Evolutionary conservation across 257 asterid genomes (phyloP), one percentile per base, ranked within the genome.

Genomic region (Ophiorrhiza pumila): DNA sequence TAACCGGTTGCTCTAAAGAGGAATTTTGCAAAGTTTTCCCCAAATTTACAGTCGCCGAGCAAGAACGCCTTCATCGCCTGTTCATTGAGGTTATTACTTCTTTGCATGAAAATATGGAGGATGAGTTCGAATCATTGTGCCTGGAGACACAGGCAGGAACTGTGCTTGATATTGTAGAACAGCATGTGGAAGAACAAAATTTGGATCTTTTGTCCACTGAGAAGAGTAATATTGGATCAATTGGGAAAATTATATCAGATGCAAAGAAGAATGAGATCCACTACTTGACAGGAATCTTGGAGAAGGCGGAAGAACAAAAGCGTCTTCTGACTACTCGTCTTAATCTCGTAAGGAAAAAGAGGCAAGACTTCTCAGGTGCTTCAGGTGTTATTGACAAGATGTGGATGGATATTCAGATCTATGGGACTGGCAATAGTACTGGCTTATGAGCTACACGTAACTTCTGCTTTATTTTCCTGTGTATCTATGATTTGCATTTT

Each of bases 151-250:
- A 88, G 97, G 91, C 83, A 62, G 96, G 87, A 75, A 39, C 60
- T 8, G 39, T 80, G 66, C 94, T 91, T 61, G 91, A 91, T 82
- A 76, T 69, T 57, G 92, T 89, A 70, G 96, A 89, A 73, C 95
- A 85, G 82, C 88, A 89, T 65, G 91, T 89, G 81, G 96, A 89
- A 83, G 96, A 86, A 78, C 92, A 85, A 69, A 79, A 72, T 72
- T 76, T 91, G 78, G 95, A 89, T 72, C 95, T 90, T 0, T 79
- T 89, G 53, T 74, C 29, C 77, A 77, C 86, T 27, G 72, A 79
- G 76, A 83, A 80, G 89, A 87, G 87, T 74, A 87, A 84, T 75
- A 72, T 88, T 72, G 84, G 79, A 80, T 90, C 83, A 82, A 72
- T 83, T 27, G 78, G 75, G 52, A 82, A 78, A 71, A 81, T 7